Evolutionary conservation across 225 moss, liverwort and hornwort genomes (phyloP), one percentile per base, ranked within the genome.

Genomic region (Neckera pumila): DNA sequence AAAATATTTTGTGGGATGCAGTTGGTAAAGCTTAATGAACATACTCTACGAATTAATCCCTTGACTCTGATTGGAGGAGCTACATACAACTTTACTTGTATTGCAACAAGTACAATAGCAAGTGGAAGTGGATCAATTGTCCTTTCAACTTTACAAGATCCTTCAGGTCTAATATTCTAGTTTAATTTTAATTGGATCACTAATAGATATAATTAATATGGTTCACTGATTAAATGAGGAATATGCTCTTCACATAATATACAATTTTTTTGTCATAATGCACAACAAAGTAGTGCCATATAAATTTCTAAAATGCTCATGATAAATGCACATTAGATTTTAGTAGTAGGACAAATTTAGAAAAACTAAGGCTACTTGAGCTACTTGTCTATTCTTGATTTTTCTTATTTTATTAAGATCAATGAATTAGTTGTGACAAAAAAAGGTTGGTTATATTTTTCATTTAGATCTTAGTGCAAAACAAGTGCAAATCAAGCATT

Each of bases 81-180:
- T 19, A 88, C 81, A 27, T 95, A 93, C 57, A 92, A 53, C 14
- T 82, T 95, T 43, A 92, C 88, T 31, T 95, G 93, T 79, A 64
- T 63, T 42, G 92, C 87, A 63, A 63, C 70, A 54, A 90, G 62
- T 72, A 65, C 56, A 18, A 11, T 88, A 22, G 91, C 89, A 73
- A 86, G 10, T 36, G 91, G 88, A 2, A 89, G 17, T 31, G 93
- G 90, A 34, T 88, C 91, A 38, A 70, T 93, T 56, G 31, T 63
- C 20, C 79, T 95, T 62, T 76, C 70, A 57, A 92, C 92, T 11
- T 61, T 88, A 49, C 85, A 89, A 65, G 89, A 92, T 8, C 95
- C 95, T 63, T 91, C 81, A 86, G 90, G 91, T 91, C 16, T 17
- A 63, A n/a, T 59, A 22, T 81, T 81, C 6, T 34, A 9, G 6